Percentiles rank a stretch among this genome's conserved stretches.
Evolutionary conservation across 2,329 filamentous ascomycete genomes (phyloP).

Genomic region (Lachnellula subtilissima): DNA sequence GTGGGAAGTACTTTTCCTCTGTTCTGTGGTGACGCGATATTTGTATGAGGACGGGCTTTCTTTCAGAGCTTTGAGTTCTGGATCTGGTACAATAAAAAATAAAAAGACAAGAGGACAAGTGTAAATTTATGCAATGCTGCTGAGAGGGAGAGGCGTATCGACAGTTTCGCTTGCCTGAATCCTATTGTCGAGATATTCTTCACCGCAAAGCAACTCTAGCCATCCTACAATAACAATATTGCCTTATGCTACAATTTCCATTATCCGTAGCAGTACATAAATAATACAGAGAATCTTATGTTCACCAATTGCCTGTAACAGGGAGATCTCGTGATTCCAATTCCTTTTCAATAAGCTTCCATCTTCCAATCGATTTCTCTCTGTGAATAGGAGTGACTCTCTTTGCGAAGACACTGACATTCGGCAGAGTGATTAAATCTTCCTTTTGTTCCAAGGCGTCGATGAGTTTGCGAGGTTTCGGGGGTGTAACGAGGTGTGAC

Average conservation of each 20-base stretch:
- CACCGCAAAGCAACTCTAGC: not conserved
- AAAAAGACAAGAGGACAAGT: no score
- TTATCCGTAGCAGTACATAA: not conserved
- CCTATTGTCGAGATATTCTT: not conserved
- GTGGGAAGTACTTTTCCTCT: no score
- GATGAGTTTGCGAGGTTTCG: conserved; percentile 58
- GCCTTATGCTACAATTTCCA: not conserved
- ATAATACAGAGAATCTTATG: not conserved
- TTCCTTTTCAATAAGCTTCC: conserved; percentile 75
- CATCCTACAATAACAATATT: not conserved
- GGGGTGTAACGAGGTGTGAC: conserved; percentile 46
- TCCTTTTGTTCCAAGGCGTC: conserved; percentile 48
- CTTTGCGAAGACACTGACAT: conserved; percentile 62
- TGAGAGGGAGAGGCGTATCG: no score
- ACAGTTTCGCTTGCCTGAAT: not conserved
- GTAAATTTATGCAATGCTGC: no score
- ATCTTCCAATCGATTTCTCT: conserved; percentile 67
- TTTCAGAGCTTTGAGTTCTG: no score
- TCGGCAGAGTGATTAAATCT: conserved; percentile 52
- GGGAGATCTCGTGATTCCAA: conserved; percentile 59
- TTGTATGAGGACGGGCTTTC: no score
- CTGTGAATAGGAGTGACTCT: conserved; percentile 67
- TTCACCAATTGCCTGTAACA: conserved; percentile 38
- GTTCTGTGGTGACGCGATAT: no score
- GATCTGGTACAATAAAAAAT: no score